Evolutionary conservation across 2,329 filamentous ascomycete species (phyloP).

Genomic region (Coniochaeta ligniaria): DNA sequence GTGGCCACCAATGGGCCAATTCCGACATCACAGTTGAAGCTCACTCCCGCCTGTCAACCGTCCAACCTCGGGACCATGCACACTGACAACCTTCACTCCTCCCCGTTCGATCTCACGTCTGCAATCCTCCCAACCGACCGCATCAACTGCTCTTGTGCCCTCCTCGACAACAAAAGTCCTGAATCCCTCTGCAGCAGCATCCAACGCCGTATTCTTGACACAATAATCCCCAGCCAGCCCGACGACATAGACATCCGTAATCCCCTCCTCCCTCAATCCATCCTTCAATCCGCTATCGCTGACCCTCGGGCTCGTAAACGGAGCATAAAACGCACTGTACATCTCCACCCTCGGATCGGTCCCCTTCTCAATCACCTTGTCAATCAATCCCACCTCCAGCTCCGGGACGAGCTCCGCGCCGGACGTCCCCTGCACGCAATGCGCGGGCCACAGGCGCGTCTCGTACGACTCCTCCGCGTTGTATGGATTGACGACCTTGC

Average conservation of each 20-base stretch:
- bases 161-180: slow-evolving; percentile 70
- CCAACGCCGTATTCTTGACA: slow-evolving; percentile 72
- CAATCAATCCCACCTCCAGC: slow-evolving; percentile 54
- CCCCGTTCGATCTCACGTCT: slow-evolving; percentile 44
- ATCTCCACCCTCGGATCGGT: slow-evolving; percentile 71
- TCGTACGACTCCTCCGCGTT: slow-evolving; percentile 56
- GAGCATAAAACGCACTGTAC: slow-evolving; percentile 87
- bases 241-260: slow-evolving; percentile 79
- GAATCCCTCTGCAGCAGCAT: slow-evolving; percentile 72
- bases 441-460: slow-evolving; percentile 77
- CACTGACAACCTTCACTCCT: slow-evolving; percentile 57
- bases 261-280: slow-evolving; percentile 43
- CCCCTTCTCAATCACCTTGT: slow-evolving; percentile 72
- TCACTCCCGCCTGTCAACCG: slow-evolving; percentile 26
- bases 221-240: slow-evolving; percentile 88
- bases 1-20: not conserved
- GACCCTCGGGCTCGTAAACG: slow-evolving; percentile 57
- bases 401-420: slow-evolving; percentile 71
- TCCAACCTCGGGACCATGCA: slow-evolving; percentile 48
- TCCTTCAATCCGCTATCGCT: slow-evolving; percentile 56
- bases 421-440: slow-evolving; percentile 71
- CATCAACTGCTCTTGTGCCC: slow-evolving; percentile 66
- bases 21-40: not conserved
- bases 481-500: slow-evolving; percentile 59
- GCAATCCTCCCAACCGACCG: slow-evolving; percentile 46